phyloP scores from a whole-genome alignment of 768 basidiomycete species.

The Tricholoma saponaceum region DNA sequence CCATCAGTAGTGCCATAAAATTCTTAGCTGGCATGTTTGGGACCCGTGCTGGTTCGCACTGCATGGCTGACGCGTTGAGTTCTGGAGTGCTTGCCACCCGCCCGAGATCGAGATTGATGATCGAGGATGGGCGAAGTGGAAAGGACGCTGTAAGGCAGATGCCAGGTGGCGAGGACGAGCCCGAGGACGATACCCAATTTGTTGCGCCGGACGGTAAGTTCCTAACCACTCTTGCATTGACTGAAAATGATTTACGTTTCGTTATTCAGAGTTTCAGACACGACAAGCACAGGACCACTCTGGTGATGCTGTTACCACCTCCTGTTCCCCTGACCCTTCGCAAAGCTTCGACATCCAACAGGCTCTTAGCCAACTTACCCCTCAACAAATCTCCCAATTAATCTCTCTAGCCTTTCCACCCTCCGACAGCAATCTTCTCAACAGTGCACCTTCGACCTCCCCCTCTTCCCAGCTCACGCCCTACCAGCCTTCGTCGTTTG shows the following conservation, averaged over 20 bases:
- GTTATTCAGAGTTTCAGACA: slow-evolving; percentile 23
- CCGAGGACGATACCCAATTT: slow-evolving; percentile 15
- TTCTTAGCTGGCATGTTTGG: slow-evolving; percentile 94
- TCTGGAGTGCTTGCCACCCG: slow-evolving; percentile 45
- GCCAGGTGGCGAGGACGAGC: slow-evolving; percentile 36
- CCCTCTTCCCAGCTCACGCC: slow-evolving; percentile 25
- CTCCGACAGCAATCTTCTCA: slow-evolving; percentile 21
- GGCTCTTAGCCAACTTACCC: slow-evolving; percentile 50
- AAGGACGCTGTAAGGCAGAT: slow-evolving; percentile 21
- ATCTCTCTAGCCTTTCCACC: slow-evolving; percentile 41
- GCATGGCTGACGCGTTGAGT: slow-evolving; percentile 26
- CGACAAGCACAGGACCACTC: slow-evolving; percentile 10
- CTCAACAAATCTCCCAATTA: slow-evolving; percentile 55
- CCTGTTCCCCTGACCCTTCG: slow-evolving; percentile 15
- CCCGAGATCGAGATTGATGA: slow-evolving; percentile 59
- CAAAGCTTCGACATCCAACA: slow-evolving; percentile 44
- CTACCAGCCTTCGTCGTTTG: slow-evolving; percentile 30
- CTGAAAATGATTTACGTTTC: slow-evolving; percentile 7
- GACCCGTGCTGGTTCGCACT: slow-evolving; percentile 36
- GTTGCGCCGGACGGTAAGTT: slow-evolving; percentile 2
- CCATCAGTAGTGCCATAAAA: slow-evolving; percentile 90
- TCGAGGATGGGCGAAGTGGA: slow-evolving; percentile 48
- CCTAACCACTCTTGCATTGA: slow-evolving; percentile 10
- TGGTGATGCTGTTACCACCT: slow-evolving; percentile 21
- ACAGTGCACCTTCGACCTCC: slow-evolving; percentile 3